These are phyloP conservation scores for Typha latifolia DNA, from an alignment of 176 grass and related monocot species.

Conservation along the genomic window DNA sequence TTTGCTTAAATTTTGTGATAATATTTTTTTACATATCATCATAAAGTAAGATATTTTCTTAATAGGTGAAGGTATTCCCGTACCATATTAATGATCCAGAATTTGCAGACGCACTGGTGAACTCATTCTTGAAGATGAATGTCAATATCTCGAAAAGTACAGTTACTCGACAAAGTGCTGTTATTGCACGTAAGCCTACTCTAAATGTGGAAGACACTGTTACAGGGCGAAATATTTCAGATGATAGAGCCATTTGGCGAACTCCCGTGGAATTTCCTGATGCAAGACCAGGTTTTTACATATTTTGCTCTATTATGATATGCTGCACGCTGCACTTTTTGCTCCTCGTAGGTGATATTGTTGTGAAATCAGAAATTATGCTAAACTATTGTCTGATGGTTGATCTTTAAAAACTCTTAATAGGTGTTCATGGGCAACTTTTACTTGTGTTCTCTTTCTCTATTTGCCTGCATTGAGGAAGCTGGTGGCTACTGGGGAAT, in stretches of 20 bases:
- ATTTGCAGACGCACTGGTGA: conserved; percentile 73
- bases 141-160: conserved; percentile 25
- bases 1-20: neutral
- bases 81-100: conserved; percentile 92
- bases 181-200: conserved; percentile 23
- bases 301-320: neutral
- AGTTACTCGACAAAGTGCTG: conserved; percentile 12
- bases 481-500: too few relatives aligned
- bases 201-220: conserved; percentile 13
- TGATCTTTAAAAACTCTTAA: too few relatives aligned
- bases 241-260: conserved; percentile 39
- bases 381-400: too few relatives aligned
- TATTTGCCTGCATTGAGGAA: too few relatives aligned
- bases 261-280: conserved; percentile 52
- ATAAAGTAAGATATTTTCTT: conserved; percentile 5
- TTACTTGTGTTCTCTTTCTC: too few relatives aligned
- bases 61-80: conserved; percentile 64
- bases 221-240: conserved; percentile 26
- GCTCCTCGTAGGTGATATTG: neutral
- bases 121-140: conserved; percentile 62
- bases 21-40: conserved; percentile 1
- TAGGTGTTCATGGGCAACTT: too few relatives aligned
- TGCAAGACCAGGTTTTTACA: conserved; percentile 54
- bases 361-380: too few relatives aligned
- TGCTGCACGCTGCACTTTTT: neutral